Evolutionary conservation across 2,329 filamentous ascomycete species (phyloP).

Genomic region (Clarireedia hainanense): DNA sequence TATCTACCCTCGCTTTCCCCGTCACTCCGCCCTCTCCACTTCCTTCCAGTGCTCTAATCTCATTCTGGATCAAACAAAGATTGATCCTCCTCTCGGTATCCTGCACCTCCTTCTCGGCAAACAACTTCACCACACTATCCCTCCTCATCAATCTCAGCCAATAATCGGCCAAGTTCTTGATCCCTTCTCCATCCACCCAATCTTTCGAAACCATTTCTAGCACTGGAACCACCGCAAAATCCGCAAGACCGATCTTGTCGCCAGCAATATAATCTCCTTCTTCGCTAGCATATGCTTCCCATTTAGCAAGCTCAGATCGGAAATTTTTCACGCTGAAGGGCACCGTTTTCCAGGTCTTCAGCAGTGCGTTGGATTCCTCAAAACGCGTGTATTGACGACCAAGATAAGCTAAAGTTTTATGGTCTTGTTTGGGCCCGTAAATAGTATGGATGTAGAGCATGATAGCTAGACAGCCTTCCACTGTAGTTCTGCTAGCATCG

Average conservation of each 20-base stretch:
- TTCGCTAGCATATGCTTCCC: slow-evolving; percentile 14
- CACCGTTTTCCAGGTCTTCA: slow-evolving; percentile 19
- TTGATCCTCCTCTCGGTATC: neutral
- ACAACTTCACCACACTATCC: slow-evolving; percentile 14
- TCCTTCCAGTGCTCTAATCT: neutral
- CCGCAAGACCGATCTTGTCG: slow-evolving; percentile 35
- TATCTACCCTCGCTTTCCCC: neutral
- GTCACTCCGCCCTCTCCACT: neutral
- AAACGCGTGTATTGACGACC: slow-evolving; percentile 23
- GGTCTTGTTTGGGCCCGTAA: slow-evolving; percentile 30
- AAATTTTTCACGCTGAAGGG: slow-evolving; percentile 20
- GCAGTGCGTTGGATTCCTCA: slow-evolving; percentile 17
- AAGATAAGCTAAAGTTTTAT: slow-evolving; percentile 16
- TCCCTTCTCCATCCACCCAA: slow-evolving; percentile 25
- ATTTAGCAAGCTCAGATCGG: slow-evolving; percentile 25
- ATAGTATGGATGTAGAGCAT: slow-evolving; percentile 53
- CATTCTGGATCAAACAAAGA: neutral
- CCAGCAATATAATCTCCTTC: slow-evolving; percentile 38
- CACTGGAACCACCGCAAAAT: slow-evolving; percentile 52
- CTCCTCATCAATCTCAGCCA: slow-evolving; percentile 14
- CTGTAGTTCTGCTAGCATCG: slow-evolving; percentile 38
- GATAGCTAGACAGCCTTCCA: slow-evolving; percentile 44
- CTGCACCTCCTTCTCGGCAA: slow-evolving; percentile 7
- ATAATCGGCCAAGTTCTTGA: slow-evolving; percentile 27
- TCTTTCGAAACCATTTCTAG: slow-evolving; percentile 38